Conservation (phyloP, 768 basidiomycete genomes). For the Naematelia encephala region DNA sequence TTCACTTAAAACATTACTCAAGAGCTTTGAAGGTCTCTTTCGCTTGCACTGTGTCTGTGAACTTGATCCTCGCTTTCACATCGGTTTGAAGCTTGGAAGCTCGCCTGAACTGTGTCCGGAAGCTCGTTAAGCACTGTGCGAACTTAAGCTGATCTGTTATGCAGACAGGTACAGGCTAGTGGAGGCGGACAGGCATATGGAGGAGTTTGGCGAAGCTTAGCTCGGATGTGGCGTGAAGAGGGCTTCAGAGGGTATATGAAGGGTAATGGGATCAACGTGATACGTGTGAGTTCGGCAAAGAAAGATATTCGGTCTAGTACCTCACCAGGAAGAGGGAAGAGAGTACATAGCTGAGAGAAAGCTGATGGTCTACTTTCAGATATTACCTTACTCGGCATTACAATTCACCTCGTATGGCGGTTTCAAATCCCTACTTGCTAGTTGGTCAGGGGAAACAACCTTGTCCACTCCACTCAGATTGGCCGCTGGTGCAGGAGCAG, state of each 20-base stretch:
- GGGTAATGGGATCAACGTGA: constrained; percentile 69
- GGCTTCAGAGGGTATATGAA: constrained; percentile 90
- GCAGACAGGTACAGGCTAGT: constrained; percentile 83
- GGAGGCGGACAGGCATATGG: constrained; percentile 37
- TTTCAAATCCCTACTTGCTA: constrained; percentile 64
- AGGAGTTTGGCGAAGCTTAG: constrained; percentile 41
- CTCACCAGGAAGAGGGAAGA: background rate
- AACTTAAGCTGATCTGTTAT: too few species aligned
- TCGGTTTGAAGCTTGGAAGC: too few species aligned
- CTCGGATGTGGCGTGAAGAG: constrained; percentile 90
- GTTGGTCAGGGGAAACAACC: constrained; percentile 73
- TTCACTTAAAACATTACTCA: too few species aligned
- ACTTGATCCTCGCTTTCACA: background rate
- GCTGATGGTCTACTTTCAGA: constrained; percentile 64
- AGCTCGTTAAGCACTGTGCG: too few species aligned
- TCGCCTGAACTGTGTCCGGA: too few species aligned
- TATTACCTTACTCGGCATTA: constrained; percentile 73
- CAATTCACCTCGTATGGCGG: constrained; percentile 69
- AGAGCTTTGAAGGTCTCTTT: background rate
- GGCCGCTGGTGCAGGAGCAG: constrained; percentile 81
- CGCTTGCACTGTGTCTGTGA: background rate
- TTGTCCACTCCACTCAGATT: constrained; percentile 87
- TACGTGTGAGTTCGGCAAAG: constrained; percentile 30
- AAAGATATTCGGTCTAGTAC: too few species aligned
- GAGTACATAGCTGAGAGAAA: background rate